Evolutionary conservation across 306 rosid species (phyloP).

Genomic region (Cicer judaicum): DNA sequence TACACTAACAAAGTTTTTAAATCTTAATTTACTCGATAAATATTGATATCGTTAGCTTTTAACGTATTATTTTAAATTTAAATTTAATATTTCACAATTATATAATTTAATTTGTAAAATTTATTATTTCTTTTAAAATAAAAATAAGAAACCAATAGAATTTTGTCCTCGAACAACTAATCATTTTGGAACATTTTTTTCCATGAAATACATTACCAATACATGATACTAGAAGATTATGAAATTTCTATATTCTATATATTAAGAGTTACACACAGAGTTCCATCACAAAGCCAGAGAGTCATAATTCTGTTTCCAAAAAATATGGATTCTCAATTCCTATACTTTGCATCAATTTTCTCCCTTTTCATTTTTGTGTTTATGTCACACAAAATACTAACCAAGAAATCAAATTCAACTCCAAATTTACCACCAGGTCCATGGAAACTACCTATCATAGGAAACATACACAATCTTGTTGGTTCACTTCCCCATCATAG

Average conservation of each 20-base stretch:
- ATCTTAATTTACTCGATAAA: too few relatives aligned
- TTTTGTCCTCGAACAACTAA: too few relatives aligned
- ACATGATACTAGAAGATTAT: not conserved
- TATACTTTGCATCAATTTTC: constrained; percentile 21
- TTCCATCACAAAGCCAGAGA: not conserved
- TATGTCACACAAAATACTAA: constrained; percentile 11
- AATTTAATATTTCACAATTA: too few relatives aligned
- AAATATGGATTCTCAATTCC: constrained; percentile 35
- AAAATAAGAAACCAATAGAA: too few relatives aligned
- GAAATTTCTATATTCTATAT: not conserved
- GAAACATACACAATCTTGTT: constrained; percentile 42
- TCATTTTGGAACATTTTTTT: too few relatives aligned
- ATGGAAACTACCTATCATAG: constrained; percentile 49
- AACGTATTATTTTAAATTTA: too few relatives aligned
- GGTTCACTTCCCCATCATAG: constrained; percentile 45
- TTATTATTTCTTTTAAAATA: too few relatives aligned
- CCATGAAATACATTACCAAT: too few relatives aligned
- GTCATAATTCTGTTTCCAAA: not conserved
- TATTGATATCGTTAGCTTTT: too few relatives aligned
- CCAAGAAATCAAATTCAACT: constrained; percentile 28
- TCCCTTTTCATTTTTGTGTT: constrained; percentile 21
- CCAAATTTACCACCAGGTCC: constrained; percentile 57
- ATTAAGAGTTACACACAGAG: constrained; percentile 10
- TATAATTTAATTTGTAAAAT: too few relatives aligned
- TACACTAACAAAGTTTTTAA: too few relatives aligned